Evolutionary conservation across 1,284 basidiomycete genomes (phyloP), one percentile per base, ranked within the genome.

Genomic region (Schizopora paradoxa): DNA sequence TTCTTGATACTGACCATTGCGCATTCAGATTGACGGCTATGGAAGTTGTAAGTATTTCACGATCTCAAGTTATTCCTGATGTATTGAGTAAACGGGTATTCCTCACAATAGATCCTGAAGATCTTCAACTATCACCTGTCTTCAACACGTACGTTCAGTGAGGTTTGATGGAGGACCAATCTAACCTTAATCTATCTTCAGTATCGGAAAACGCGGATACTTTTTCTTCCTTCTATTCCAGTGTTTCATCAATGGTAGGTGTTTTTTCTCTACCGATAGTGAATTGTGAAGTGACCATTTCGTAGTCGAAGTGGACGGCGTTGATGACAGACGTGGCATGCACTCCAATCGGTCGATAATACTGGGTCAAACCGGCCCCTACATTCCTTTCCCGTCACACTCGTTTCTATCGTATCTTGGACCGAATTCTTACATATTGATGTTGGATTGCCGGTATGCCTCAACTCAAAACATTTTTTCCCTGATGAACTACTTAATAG

Each of bases 181-280:
- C 11, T 25, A 42, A 6, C 35, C 53, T 48, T 25, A 37, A 28
- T 21, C 2, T 33, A 21, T 41, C 33, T 43, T 13, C 44, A 89
- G 86, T 5, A 82, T 89, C 45, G 92, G 91, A 14, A 67, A 79
- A 2, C 71, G 88, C 55, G 89, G 85, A 14, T 94, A 92, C 65
- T 94, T 94, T 63, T 93, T 87, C 70, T 97, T 82, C 67, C 70
- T 95, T 14, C 68, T 96, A 0, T 96, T 97, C 71, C 93, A 96
- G 58, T 87, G 90, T 53, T 95, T 95, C 64, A 79, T 89, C 54
- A 83, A 85, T 52, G 74, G 86, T 86, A 56, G 55, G 76, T 56
- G 22, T 27, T 7, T 29, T 44, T 32, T 25, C 18, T 40, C 22
- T 43, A 34, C 37, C 28, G n/a, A 21, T 37, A 16, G 43, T 25